phyloP scores from a whole-genome alignment of 495 filamentous ascomycete species.

The Tuber umbilicatum region DNA sequence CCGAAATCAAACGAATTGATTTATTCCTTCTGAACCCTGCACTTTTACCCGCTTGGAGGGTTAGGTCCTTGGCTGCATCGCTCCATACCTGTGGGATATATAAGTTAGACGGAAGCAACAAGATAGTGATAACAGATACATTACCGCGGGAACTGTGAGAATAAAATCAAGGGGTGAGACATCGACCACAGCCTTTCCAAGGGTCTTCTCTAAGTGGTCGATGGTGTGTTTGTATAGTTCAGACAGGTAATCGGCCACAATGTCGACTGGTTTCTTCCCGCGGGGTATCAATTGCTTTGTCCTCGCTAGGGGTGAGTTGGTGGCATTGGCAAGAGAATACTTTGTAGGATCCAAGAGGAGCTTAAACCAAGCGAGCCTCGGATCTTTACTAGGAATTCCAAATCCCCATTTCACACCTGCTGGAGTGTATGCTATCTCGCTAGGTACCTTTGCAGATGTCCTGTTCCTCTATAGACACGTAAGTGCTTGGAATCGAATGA shows the following conservation, averaged over 20 bases:
- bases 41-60: constrained; percentile 19
- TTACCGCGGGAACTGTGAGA: too few relatives aligned
- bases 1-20: constrained; percentile 17
- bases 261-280: constrained; percentile 24
- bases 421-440: too few relatives aligned
- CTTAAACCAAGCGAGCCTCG: too few relatives aligned
- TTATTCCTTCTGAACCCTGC: constrained; percentile 14
- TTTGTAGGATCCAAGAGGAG: constrained; percentile 23
- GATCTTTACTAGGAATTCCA: too few relatives aligned
- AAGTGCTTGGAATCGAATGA: constrained; percentile 40
- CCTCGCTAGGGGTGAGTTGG: background rate
- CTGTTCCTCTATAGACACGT: constrained; percentile 21
- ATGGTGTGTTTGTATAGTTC: too few relatives aligned
- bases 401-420: too few relatives aligned
- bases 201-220: too few relatives aligned
- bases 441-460: constrained; percentile 50
- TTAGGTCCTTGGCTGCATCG: constrained; percentile 18
- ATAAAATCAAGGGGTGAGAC: too few relatives aligned
- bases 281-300: background rate
- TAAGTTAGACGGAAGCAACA: constrained; percentile 13
- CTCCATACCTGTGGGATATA: constrained; percentile 17
- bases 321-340: constrained; percentile 14
- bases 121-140: background rate
- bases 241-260: constrained; percentile 31
- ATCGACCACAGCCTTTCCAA: too few relatives aligned